These are phyloP conservation scores for Haberlea rhodopensis DNA, from an alignment of 257 asterid genomes.

Conservation along the genomic window DNA sequence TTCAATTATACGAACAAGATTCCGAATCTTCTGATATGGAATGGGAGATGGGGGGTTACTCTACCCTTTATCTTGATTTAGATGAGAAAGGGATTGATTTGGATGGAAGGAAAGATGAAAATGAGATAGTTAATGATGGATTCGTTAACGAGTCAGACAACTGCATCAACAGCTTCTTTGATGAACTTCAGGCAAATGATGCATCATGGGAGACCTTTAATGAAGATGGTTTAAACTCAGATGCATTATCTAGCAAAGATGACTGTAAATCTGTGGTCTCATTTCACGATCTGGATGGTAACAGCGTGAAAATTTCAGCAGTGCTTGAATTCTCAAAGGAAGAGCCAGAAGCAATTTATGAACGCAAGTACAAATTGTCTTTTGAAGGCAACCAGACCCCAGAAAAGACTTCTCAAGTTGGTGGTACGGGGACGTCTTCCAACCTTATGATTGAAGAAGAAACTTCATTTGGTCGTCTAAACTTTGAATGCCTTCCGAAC, in stretches of 20 bases:
- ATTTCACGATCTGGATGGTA: conserved; percentile 17
- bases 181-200: conserved; percentile 34
- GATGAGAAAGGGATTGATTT: conserved; percentile 26
- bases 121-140: conserved; percentile 16
- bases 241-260: conserved; percentile 27
- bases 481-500: not conserved
- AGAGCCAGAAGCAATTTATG: conserved; percentile 19
- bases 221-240: conserved; percentile 37
- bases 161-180: conserved; percentile 17
- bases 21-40: conserved; percentile 56
- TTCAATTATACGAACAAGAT: conserved; percentile 22
- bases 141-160: conserved; percentile 19
- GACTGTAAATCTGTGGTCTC: conserved; percentile 31
- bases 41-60: conserved; percentile 39
- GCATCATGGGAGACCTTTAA: conserved; percentile 33
- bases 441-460: conserved; percentile 2
- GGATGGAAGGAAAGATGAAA: conserved; percentile 22
- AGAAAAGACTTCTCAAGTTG: not conserved
- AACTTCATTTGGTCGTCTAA: conserved; percentile 10
- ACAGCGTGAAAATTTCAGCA: conserved; percentile 4
- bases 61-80: conserved; percentile 37
- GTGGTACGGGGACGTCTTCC: not conserved
- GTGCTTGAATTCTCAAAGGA: conserved; percentile 13
- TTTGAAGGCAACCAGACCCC: conserved; percentile 17
- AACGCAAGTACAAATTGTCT: conserved; percentile 8